Percentiles rank a stretch among this genome's conserved stretches.
Conservation (phyloP, 306 rosid genomes). For the Delonix regia region DNA sequence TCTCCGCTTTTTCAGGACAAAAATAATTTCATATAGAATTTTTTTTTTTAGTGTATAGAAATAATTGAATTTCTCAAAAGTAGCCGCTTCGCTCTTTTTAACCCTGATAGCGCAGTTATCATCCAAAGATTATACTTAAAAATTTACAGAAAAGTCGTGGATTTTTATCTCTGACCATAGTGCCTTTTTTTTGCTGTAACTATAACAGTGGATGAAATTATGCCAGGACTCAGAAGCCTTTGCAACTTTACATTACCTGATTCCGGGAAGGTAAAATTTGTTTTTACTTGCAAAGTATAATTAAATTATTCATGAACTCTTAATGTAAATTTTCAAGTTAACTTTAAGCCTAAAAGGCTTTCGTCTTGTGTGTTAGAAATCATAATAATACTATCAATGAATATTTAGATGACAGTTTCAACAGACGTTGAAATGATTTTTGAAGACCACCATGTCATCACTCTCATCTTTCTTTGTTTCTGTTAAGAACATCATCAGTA, state of each 20-base stretch:
- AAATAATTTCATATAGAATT: neutral
- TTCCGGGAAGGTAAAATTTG: constrained; percentile 55
- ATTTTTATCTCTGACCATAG: constrained; percentile 21
- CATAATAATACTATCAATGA: neutral
- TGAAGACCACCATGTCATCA: neutral
- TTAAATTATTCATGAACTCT: neutral
- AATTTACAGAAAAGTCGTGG: neutral
- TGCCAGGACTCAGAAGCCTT: constrained; percentile 62
- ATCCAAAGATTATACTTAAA: neutral
- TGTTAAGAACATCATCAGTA: neutral
- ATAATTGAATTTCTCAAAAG: no score
- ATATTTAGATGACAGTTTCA: neutral
- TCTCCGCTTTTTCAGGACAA: neutral
- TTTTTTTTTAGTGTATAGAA: no score
- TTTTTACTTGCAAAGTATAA: constrained; percentile 7
- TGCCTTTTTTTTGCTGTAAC: constrained; percentile 32
- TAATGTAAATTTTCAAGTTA: neutral
- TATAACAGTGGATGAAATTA: constrained; percentile 54
- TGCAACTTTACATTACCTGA: constrained; percentile 51
- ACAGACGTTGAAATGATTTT: neutral
- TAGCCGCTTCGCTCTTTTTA: neutral
- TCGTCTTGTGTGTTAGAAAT: neutral
- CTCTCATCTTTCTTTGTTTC: neutral
- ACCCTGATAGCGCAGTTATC: neutral
- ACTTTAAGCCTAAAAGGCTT: neutral